Evolutionary conservation across 2,329 filamentous ascomycete genomes (phyloP).

Genomic region (Trichoderma aggressivum): DNA sequence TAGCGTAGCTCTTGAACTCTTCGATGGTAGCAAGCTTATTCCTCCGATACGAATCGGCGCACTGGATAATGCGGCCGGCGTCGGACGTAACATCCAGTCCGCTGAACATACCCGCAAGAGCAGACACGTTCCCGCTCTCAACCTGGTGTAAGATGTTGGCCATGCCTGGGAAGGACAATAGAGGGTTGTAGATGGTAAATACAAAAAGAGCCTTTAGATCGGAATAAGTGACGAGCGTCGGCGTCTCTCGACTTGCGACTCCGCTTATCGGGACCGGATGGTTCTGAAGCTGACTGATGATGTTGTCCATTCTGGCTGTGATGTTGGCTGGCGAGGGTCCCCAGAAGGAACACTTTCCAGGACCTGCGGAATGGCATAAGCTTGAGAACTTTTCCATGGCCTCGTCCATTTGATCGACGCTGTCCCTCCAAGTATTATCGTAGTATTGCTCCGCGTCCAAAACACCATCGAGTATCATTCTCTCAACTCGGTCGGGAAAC

Average conservation of each 20-base stretch:
- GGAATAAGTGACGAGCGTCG: neutral
- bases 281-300: neutral
- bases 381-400: conserved; percentile 25
- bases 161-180: neutral
- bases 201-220: neutral
- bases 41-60: neutral
- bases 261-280: neutral
- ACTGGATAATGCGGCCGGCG: neutral
- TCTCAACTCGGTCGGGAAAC: conserved; percentile 24
- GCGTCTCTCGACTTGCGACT: neutral
- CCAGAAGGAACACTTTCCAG: neutral
- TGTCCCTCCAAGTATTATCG: conserved; percentile 23
- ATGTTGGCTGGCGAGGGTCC: neutral
- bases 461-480: conserved; percentile 27
- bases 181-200: neutral
- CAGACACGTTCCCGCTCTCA: neutral
- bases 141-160: neutral
- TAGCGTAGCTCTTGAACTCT: neutral
- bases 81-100: neutral
- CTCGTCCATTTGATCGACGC: conserved; percentile 25
- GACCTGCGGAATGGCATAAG: neutral
- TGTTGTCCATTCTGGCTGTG: neutral
- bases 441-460: conserved; percentile 27
- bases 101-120: neutral
- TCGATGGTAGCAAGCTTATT: neutral